These are phyloP conservation scores for Hyaloperonospora brassicae DNA, from an alignment of 352 stramenopile species.

Conservation along the genomic window DNA sequence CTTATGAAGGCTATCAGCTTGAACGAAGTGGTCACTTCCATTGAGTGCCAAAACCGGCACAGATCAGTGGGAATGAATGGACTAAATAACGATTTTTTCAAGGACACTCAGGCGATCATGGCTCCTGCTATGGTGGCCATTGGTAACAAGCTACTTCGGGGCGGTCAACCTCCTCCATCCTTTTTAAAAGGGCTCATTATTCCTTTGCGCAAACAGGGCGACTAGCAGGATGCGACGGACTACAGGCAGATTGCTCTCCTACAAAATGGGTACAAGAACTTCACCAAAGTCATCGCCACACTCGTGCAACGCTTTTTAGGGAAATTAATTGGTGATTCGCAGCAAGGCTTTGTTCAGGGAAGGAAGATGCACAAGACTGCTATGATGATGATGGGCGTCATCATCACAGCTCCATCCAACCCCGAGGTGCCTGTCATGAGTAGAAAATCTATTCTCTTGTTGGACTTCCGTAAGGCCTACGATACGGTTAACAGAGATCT, in stretches of 20 bases:
- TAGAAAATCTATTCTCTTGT: background rate
- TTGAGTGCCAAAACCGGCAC: too few species aligned
- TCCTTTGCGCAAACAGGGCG: too few species aligned
- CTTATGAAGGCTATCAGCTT: too few species aligned
- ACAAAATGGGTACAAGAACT: background rate
- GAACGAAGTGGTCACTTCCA: too few species aligned
- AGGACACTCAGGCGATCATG: background rate
- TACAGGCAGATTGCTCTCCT: too few species aligned
- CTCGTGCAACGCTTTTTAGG: background rate
- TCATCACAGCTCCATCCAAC: background rate
- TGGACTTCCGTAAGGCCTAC: background rate
- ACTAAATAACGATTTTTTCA: too few species aligned
- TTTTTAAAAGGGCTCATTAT: too few species aligned
- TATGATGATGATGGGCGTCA: background rate
- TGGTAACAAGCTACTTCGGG: background rate
- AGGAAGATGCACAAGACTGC: background rate
- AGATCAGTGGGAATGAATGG: background rate
- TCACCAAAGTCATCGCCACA: background rate
- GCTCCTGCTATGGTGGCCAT: background rate
- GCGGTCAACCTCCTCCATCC: too few species aligned
- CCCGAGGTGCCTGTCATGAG: too few species aligned
- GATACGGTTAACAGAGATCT: background rate
- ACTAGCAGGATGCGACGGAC: too few species aligned
- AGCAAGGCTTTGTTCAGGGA: constrained; percentile 1
- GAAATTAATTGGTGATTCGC: background rate